Evolutionary conservation across 208 protist genomes (phyloP), one percentile per base, ranked within the genome.

Genomic region (Angomonas deanei): DNA sequence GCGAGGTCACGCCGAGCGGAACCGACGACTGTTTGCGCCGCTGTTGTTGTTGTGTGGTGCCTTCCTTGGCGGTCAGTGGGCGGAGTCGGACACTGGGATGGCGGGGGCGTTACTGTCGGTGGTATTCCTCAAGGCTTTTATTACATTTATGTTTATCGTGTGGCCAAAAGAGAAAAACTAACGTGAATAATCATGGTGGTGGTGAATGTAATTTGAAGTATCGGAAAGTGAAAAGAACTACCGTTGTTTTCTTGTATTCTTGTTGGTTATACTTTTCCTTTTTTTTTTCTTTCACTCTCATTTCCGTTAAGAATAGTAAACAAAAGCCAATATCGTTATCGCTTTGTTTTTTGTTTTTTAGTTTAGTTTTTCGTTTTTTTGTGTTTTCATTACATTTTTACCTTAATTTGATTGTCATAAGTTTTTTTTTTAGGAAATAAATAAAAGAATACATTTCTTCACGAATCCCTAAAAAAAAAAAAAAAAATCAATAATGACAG

Each of bases 41-140:
- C 39, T 61, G 34, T 47, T 68, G n/a, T 56, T 68, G 11, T 21
- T 68, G 50, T 50, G 32, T 11, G 63, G 63, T 31, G 63, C 63
- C 28, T 60, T 68, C 23, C 36, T 60, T 6, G 63, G 63, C 15
- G 63, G 63, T 3, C 57, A 68, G 46, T 68, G 52, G 63, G 56
- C 53, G 36, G 53, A 68, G 39, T 61, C 53, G n/a, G 56, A 46
- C 11, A 6, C 47, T 38, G 63, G 63, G 0, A 23, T 68, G 0
- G 31, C 50, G n/a, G 63, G 63, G 5, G 63, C 63, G n/a, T 28
- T 68, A n/a, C 39, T 60, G 28, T 55, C 54, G 28, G 63, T 56
- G 3, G 36, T 27, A 3, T 26, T 46, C 23, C 63, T 68, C 34
- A 68, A 68, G 30, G 2, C 59, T 6, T 46, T 67, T n/a, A 67